Evolutionary conservation across 2,329 filamentous ascomycete species (phyloP).

Genomic region (Hymenoscyphus fraxineus): DNA sequence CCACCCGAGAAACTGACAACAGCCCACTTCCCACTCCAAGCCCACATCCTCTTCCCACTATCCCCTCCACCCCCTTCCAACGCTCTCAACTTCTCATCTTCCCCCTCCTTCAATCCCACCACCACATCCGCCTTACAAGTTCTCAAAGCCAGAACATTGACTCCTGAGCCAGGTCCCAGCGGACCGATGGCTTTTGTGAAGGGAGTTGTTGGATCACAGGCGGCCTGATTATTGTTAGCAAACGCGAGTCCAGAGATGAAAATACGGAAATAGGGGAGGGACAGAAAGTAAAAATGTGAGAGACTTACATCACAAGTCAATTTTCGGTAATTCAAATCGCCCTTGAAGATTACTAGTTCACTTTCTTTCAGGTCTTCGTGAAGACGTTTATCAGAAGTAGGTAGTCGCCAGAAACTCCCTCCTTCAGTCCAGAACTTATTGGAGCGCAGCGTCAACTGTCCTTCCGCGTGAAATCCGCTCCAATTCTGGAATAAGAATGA

Average conservation of each 20-base stretch:
- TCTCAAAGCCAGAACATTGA: conserved; percentile 81
- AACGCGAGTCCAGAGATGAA: neutral
- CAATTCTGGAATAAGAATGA: conserved; percentile 78
- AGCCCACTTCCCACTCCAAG: conserved; percentile 94
- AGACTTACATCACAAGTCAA: conserved; percentile 76
- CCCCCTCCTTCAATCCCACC: conserved; percentile 76
- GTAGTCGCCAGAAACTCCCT: conserved; percentile 86
- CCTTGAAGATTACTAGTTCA: conserved; percentile 93
- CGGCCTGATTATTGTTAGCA: conserved; percentile 46
- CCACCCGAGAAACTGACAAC: conserved; percentile 82
- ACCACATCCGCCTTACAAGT: conserved; percentile 98
- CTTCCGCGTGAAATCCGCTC: conserved; percentile 75
- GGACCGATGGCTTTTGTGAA: conserved; percentile 84
- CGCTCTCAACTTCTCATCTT: conserved; percentile 74
- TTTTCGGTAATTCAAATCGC: conserved; percentile 95
- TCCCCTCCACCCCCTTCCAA: conserved; percentile 69
- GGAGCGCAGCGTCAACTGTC: conserved; percentile 75
- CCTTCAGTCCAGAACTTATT: conserved; percentile 89
- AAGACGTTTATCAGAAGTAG: conserved; percentile 62
- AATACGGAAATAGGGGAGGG: too few relatives aligned
- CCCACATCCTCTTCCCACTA: conserved; percentile 69
- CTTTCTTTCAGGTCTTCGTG: conserved; percentile 75
- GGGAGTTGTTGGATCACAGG: conserved; percentile 83
- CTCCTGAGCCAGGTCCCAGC: conserved; percentile 72
- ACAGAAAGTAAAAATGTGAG: too few relatives aligned